Conservation (phyloP, 768 basidiomycete genomes). For the Fomitopsis serialis region DNA sequence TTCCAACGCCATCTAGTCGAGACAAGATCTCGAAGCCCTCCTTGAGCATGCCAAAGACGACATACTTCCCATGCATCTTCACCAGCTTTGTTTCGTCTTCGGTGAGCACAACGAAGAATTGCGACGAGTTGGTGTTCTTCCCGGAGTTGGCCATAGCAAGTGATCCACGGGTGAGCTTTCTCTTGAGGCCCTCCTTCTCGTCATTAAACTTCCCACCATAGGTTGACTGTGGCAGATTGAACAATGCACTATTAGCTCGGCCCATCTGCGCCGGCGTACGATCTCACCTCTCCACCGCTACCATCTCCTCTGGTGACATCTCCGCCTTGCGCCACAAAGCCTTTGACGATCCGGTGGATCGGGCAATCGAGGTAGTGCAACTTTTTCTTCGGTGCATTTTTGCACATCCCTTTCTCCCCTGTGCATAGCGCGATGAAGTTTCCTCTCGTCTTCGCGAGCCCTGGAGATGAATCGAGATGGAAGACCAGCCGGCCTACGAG, state of each 20-base stretch:
- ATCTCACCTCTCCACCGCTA: constrained; percentile 44
- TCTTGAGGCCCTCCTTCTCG: constrained; percentile 36
- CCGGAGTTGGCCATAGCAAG: constrained; percentile 51
- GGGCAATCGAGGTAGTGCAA: constrained; percentile 38
- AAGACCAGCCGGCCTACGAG: constrained; percentile 37
- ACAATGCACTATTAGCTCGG: no score
- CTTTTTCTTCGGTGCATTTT: constrained; percentile 40
- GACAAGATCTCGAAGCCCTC: constrained; percentile 29
- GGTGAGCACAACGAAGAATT: constrained; percentile 47
- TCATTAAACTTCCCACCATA: constrained; percentile 46
- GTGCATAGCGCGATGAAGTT: constrained; percentile 47
- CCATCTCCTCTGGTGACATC: constrained; percentile 50
- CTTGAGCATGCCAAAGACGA: constrained; percentile 36
- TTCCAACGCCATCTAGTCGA: constrained; percentile 27
- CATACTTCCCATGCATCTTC: constrained; percentile 47
- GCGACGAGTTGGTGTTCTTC: constrained; percentile 42
- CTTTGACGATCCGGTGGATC: constrained; percentile 42
- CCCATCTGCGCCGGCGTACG: no score
- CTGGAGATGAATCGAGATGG: constrained; percentile 31
- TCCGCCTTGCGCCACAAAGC: constrained; percentile 49
- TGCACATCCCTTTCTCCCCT: constrained; percentile 39
- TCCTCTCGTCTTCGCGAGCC: constrained; percentile 38
- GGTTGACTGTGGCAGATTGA: constrained; percentile 27
- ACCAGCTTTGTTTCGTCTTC: constrained; percentile 33
- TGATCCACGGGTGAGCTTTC: constrained; percentile 33